These are phyloP conservation scores for Sonneratia alba DNA, from an alignment of 345 rosid species.

Conservation along the genomic window DNA sequence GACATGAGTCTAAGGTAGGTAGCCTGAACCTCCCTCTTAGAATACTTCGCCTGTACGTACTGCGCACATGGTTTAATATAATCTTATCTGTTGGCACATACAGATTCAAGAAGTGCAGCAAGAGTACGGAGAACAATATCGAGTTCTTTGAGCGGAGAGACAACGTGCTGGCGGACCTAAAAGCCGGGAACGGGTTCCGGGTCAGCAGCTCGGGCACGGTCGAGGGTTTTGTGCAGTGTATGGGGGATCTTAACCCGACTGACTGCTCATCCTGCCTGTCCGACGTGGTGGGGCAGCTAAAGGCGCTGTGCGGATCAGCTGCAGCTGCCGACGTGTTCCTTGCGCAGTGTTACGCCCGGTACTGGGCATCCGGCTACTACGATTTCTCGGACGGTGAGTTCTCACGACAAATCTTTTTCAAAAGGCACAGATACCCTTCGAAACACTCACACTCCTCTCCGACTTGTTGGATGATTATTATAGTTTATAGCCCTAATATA, in stretches of 20 bases:
- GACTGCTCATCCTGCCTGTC: slow-evolving; percentile 67
- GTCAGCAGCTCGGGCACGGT: slow-evolving; percentile 76
- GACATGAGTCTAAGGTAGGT: slow-evolving; percentile 48
- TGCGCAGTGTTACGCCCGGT: slow-evolving; percentile 75
- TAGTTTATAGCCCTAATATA: neutral
- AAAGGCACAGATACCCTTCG: too few species aligned
- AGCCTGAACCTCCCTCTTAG: neutral
- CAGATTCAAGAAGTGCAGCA: slow-evolving; percentile 61
- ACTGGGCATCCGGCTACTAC: slow-evolving; percentile 84
- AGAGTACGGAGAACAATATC: slow-evolving; percentile 35
- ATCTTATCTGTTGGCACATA: too few species aligned
- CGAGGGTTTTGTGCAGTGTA: slow-evolving; percentile 78
- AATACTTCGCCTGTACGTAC: too few species aligned
- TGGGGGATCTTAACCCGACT: slow-evolving; percentile 52
- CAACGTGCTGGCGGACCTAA: slow-evolving; percentile 66
- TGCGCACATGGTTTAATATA: too few species aligned
- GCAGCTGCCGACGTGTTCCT: slow-evolving; percentile 74
- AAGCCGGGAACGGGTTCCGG: slow-evolving; percentile 43
- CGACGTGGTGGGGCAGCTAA: slow-evolving; percentile 48
- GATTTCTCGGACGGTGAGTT: slow-evolving; percentile 50
- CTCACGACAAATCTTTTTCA: neutral
- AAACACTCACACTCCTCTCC: too few species aligned
- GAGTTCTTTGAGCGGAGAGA: slow-evolving; percentile 68
- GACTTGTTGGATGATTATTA: neutral
- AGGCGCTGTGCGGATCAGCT: slow-evolving; percentile 70